These are phyloP conservation scores for Sugiyamaella neomexicana DNA, from an alignment of 1,139 yeast genomes.

Conservation along the genomic window DNA sequence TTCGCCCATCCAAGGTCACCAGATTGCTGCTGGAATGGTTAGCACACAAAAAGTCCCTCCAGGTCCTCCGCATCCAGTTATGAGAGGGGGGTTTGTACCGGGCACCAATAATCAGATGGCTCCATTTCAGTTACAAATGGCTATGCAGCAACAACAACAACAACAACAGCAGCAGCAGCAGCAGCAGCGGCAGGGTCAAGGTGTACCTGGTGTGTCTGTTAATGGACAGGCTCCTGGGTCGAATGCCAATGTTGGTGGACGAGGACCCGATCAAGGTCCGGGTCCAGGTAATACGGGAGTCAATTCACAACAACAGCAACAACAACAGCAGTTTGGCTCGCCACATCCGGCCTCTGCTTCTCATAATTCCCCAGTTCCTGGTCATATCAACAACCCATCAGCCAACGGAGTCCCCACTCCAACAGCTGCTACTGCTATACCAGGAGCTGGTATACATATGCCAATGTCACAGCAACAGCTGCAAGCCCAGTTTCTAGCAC, in stretches of 20 bases:
- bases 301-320: slow-evolving; percentile 9
- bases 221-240: slow-evolving; percentile 11
- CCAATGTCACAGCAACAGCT: slow-evolving; percentile 19
- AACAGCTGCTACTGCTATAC: not conserved
- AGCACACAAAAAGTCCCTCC: slow-evolving; percentile 24
- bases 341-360: slow-evolving; percentile 16
- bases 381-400: slow-evolving; percentile 8
- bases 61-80: slow-evolving; percentile 10
- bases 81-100: slow-evolving; percentile 8
- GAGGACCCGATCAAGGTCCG: not conserved
- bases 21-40: slow-evolving; percentile 27
- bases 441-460: slow-evolving; percentile 10
- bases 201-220: not conserved
- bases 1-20: slow-evolving; percentile 31
- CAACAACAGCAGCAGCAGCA: slow-evolving; percentile 15
- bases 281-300: slow-evolving; percentile 3
- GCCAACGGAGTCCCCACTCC: slow-evolving; percentile 3
- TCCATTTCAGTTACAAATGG: slow-evolving; percentile 17
- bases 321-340: slow-evolving; percentile 23
- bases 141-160: slow-evolving; percentile 13
- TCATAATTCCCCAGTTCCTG: slow-evolving; percentile 18
- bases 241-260: not conserved
- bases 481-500: slow-evolving; percentile 19
- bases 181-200: slow-evolving; percentile 4
- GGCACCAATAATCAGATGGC: slow-evolving; percentile 10